These are phyloP conservation scores for Colletotrichum tropicicola DNA, from an alignment of 2,329 filamentous ascomycete genomes.

Conservation along the genomic window DNA sequence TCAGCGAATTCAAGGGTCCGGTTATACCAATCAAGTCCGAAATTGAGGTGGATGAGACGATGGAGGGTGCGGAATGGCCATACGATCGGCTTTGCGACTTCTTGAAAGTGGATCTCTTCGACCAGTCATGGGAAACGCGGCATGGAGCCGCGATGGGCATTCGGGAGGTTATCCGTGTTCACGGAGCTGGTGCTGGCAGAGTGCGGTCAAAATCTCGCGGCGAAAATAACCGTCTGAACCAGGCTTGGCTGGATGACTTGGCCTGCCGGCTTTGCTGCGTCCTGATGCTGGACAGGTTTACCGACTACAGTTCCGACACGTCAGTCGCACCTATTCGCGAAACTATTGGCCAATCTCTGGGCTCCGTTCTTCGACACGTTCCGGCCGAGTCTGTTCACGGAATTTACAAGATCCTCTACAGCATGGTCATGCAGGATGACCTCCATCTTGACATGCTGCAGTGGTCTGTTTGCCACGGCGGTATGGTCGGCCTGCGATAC, in stretches of 20 bases:
- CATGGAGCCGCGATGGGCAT: constrained; percentile 97
- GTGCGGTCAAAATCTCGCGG: constrained; percentile 71
- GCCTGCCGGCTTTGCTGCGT: constrained; percentile 96
- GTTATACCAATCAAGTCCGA: constrained; percentile 84
- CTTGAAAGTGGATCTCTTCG: constrained; percentile 91
- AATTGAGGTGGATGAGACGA: constrained; percentile 79
- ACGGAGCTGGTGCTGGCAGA: constrained; percentile 88
- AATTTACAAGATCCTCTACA: constrained; percentile 85
- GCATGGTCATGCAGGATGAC: constrained; percentile 92
- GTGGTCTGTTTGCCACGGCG: constrained; percentile 97
- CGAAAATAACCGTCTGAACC: constrained; percentile 84
- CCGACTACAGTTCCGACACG: constrained; percentile 96
- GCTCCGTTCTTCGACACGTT: constrained; percentile 87
- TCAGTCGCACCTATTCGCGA: constrained; percentile 96
- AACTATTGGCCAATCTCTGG: constrained; percentile 92
- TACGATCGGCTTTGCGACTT: constrained; percentile 95
- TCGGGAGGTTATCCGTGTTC: constrained; percentile 89
- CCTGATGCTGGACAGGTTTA: constrained; percentile 96
- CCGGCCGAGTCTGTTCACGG: constrained; percentile 81
- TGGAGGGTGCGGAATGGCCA: constrained; percentile 89
- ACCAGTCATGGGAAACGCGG: constrained; percentile 92
- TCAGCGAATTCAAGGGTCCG: constrained; percentile 94
- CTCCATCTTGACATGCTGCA: constrained; percentile 76
- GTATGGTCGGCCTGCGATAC: constrained; percentile 96
- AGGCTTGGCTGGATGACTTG: constrained; percentile 90